Conservation (phyloP, 352 stramenopile genomes). For the Phytophthora sp. region DNA sequence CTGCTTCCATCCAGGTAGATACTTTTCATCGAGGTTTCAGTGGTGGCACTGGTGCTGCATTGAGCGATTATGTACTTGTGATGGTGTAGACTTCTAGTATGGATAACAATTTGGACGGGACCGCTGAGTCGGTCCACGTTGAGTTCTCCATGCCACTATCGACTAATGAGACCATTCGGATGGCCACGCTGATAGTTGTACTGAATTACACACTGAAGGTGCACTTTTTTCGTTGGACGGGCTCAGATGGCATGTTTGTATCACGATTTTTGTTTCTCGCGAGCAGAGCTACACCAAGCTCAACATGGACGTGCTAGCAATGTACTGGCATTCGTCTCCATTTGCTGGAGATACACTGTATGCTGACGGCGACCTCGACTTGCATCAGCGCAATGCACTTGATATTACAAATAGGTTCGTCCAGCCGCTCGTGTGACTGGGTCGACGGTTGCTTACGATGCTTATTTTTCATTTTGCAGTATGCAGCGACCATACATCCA, state of each 20-base stretch:
- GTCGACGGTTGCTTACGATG: neutral
- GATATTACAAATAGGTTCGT: slow-evolving; percentile 52
- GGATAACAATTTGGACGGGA: slow-evolving; percentile 58
- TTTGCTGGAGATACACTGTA: slow-evolving; percentile 44
- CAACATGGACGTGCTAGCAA: slow-evolving; percentile 70
- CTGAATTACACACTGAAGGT: slow-evolving; percentile 70
- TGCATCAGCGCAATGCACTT: slow-evolving; percentile 55
- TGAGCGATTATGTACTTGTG: neutral
- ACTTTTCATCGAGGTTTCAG: neutral
- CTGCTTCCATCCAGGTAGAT: slow-evolving; percentile 49
- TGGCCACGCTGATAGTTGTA: slow-evolving; percentile 53
- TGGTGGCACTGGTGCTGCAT: neutral
- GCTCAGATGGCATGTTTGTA: neutral
- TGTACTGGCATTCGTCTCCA: slow-evolving; percentile 44
- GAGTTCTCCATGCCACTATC: slow-evolving; percentile 52
- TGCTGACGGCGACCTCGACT: slow-evolving; percentile 66
- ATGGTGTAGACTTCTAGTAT: slow-evolving; percentile 45
- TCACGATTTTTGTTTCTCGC: slow-evolving; percentile 2
- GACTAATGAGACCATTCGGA: slow-evolving; percentile 53
- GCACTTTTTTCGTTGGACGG: neutral
- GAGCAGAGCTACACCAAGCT: slow-evolving; percentile 50
- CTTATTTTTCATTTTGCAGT: slow-evolving; percentile 20
- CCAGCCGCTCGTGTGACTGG: neutral
- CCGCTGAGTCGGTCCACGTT: slow-evolving; percentile 63
- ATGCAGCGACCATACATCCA: slow-evolving; percentile 42